Percentiles rank a stretch among this genome's conserved stretches.
These are phyloP conservation scores for Cantharellus anzutake DNA, from an alignment of 768 basidiomycete genomes.

Conservation along the genomic window DNA sequence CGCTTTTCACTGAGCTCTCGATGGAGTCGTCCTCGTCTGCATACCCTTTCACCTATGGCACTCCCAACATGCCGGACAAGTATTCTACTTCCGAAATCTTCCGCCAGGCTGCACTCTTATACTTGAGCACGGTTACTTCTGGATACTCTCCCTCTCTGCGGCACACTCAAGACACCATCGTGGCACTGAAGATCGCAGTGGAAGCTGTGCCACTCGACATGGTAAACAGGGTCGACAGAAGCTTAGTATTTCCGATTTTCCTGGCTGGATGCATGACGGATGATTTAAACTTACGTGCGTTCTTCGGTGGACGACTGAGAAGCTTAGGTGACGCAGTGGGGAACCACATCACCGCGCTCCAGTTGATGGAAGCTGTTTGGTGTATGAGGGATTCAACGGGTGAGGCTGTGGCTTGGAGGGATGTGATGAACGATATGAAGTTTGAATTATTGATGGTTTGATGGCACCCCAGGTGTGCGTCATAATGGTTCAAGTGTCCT, in stretches of 20 bases:
- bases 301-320: background rate
- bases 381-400: slow-evolving; percentile 1
- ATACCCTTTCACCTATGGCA: background rate
- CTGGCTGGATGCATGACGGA: slow-evolving; percentile 60
- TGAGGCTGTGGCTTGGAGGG: slow-evolving; percentile 8
- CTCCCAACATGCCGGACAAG: background rate
- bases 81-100: slow-evolving; percentile 22
- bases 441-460: background rate
- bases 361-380: slow-evolving; percentile 10
- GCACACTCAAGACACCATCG: slow-evolving; percentile 26
- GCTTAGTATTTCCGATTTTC: slow-evolving; percentile 56
- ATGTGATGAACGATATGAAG: slow-evolving; percentile 9
- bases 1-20: background rate
- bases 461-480: background rate
- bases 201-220: slow-evolving; percentile 25
- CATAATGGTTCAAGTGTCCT: no score
- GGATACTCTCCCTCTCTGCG: slow-evolving; percentile 27
- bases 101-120: slow-evolving; percentile 53
- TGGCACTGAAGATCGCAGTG: slow-evolving; percentile 39
- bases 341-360: background rate
- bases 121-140: slow-evolving; percentile 57
- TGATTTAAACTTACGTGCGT: slow-evolving; percentile 16
- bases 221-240: slow-evolving; percentile 36
- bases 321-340: slow-evolving; percentile 3
- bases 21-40: background rate